These are phyloP conservation scores for Lumnitzera racemosa DNA, from an alignment of 345 rosid species.

Conservation along the genomic window DNA sequence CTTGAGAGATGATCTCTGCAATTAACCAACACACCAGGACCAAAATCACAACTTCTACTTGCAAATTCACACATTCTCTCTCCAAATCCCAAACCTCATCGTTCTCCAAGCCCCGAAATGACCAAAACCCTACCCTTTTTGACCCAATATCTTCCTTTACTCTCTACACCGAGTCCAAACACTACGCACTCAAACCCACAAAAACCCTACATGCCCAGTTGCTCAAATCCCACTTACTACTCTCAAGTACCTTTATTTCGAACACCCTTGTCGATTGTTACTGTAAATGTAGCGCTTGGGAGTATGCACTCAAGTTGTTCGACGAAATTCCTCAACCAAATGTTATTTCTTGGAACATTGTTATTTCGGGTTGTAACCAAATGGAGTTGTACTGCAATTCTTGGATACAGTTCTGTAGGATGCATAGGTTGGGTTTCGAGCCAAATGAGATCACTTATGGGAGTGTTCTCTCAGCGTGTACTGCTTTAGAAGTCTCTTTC, in stretches of 20 bases:
- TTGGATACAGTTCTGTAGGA: conserved; percentile 36
- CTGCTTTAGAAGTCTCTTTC: conserved; percentile 24
- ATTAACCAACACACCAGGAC: no score
- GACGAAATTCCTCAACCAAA: conserved; percentile 47
- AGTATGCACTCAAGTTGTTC: conserved; percentile 53
- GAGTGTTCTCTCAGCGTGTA: conserved; percentile 59
- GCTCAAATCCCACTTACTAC: conserved; percentile 25
- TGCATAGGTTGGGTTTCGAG: conserved; percentile 39
- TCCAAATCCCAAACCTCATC: no score
- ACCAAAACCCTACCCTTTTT: no score
- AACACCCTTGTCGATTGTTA: conserved; percentile 45
- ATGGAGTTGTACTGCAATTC: conserved; percentile 29
- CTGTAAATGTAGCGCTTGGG: conserved; percentile 32
- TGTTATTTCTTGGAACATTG: conserved; percentile 53
- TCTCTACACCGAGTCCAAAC: conserved; percentile 22
- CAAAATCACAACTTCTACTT: no score
- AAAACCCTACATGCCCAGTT: conserved; percentile 37
- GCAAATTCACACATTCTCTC: no score
- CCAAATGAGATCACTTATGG: conserved; percentile 53
- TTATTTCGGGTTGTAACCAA: conserved; percentile 47
- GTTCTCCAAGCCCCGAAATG: no score
- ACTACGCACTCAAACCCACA: conserved; percentile 23
- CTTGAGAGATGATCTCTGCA: no score
- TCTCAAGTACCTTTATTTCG: conserved; percentile 24
- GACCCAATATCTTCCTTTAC: conserved; percentile 36